Base-by-base conservation (phyloP, 2,329 filamentous ascomycete species). In the Xylaria sp. region DNA sequence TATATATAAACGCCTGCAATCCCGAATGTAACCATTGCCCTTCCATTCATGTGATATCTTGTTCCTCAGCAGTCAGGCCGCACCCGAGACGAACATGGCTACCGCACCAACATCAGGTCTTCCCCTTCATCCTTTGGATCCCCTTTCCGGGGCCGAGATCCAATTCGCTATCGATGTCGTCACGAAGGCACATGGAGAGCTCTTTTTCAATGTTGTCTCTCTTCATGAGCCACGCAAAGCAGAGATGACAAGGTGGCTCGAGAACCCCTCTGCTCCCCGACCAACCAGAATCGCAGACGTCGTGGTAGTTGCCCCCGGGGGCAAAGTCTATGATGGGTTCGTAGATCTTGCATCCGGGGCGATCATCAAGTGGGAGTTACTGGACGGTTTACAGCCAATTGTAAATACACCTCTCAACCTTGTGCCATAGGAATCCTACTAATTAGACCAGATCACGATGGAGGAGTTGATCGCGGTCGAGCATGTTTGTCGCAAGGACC, bases 391-490 rank as follows among this genome's bases (percentile, higher is more conserved):
- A 13, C 93, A 97, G 76, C 93, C 93, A 27, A 84, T 97, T 75
- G 88, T 90, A 74, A 75, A 83, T 74, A 41, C 8, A 19, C 47
- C 35, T 40, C 9, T 17, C 10, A 19, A 31, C 3, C 23, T 6
- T 4, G n/a, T 19, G 19, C 10, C 3, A 44, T 40, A 2, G 4
- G 35, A 23, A 11, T 4, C 9, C 4, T 4, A 35, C 51, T 63
- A 37, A 63, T 29, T 17, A 5, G 70, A 4, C 9, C 13, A 90
- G 87, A 96, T 97, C 73, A 96, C 92, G 0, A 92, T 96, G 86
- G 93, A 97, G 73, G 93, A 97, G 74, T 82, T 97, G 35, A 86
- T 92, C 70, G 83, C 87, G 57, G 93, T 96, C 1, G 93, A 97
- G 77, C 82, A 85, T 58, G 78, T 93, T 46, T 86, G 87, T 62